These are phyloP conservation scores for Diaporthe destruens DNA, from an alignment of 2,329 filamentous ascomycete species.

Conservation along the genomic window DNA sequence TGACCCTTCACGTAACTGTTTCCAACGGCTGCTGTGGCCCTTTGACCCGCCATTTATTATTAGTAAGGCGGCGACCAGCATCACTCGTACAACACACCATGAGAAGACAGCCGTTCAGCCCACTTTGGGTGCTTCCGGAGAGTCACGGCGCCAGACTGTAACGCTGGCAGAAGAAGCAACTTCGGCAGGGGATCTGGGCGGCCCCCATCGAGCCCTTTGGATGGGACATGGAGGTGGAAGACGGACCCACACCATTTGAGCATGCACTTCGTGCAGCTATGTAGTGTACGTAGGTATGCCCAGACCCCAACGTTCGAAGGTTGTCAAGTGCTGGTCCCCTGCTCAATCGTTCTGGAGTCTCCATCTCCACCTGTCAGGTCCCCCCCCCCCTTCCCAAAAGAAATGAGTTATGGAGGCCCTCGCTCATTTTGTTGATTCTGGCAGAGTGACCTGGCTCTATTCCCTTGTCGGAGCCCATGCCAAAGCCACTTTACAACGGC, in stretches of 20 bases:
- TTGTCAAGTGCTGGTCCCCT: constrained; percentile 1
- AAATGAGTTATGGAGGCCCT: no score
- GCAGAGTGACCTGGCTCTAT: background rate
- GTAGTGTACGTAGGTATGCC: background rate
- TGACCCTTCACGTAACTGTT: background rate
- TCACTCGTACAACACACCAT: constrained; percentile 17
- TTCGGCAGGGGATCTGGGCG: background rate
- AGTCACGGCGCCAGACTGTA: background rate
- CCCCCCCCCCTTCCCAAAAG: background rate
- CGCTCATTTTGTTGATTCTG: background rate
- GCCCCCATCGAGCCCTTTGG: background rate
- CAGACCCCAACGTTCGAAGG: constrained; percentile 9
- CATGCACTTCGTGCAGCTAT: constrained; percentile 12
- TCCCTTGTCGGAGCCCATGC: background rate
- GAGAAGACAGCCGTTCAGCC: background rate
- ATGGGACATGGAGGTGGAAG: background rate
- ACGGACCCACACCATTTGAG: background rate
- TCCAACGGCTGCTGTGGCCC: constrained; percentile 22
- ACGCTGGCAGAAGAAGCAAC: constrained; percentile 15
- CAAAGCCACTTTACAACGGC: constrained; percentile 1
- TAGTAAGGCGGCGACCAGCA: background rate
- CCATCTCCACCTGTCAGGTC: background rate
- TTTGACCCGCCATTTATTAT: background rate
- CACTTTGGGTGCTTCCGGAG: background rate
- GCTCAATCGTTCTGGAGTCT: no score